Base-by-base conservation (phyloP, 108 stramenopile genomes). In the Mayamaea pseudoterrestris region DNA sequence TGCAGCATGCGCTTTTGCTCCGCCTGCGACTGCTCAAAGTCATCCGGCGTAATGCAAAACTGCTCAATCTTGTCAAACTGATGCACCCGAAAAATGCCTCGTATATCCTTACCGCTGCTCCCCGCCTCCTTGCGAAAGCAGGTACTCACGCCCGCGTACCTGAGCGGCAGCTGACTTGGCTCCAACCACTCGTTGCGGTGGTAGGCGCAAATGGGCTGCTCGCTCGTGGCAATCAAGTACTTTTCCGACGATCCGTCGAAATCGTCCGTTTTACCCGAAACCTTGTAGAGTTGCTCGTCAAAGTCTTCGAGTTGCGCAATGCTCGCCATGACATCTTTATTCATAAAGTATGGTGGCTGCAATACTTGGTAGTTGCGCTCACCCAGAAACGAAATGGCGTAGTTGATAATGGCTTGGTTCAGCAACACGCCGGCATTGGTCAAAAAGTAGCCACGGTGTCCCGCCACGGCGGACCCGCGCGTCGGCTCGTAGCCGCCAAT, bases 21-120 rank as follows among this genome's bases (percentile, higher is more conserved):
- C 52, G 59, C 76, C 41, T 80, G 52, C 22, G 86, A 90, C 43
- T 64, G 69, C 57, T 96, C 96, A 35, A 97, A 69, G 47, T 95
- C 93, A 56, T 94, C 93, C 36, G 76, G 83, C 27, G 90, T 91
- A 37, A 98, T 66, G 56, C 90, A 93, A 70, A 99, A 99, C 69
- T 99, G 99, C 68, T 99, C 99, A 51, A 99, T 90, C 84, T 99
- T 99, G 61, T 99, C 97, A 71, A 99, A 99, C 67, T 99, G 99
- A 68, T 99, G 99, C 4, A 99, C 99, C 18, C 99, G 91, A 65
- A 98, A 99, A 57, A 99, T 99, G 24, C 99, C 99, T 58, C 99
- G 94, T 51, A 94, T 96, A 61, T 99, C 99, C 66, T 84, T 86
- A 30, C 99, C 99, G 45, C 82, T 83, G 18, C 78, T 73, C 11